phyloP scores from a whole-genome alignment of 257 asterid genomes.

The Verbena officinalis region DNA sequence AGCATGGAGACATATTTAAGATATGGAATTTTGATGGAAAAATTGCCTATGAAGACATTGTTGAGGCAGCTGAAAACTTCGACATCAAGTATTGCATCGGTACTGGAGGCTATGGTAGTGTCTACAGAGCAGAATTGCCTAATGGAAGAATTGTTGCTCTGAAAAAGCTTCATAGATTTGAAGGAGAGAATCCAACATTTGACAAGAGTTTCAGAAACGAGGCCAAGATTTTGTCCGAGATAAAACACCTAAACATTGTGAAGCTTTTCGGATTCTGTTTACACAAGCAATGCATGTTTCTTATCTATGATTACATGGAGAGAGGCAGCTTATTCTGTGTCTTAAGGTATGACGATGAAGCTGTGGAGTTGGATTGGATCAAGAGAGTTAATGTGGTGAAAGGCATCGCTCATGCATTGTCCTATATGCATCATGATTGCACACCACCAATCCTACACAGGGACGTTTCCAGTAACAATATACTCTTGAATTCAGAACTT shows the following conservation, averaged over 20 bases:
- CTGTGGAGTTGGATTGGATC: slow-evolving; percentile 18
- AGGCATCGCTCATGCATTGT: slow-evolving; percentile 19
- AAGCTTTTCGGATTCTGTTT: slow-evolving; percentile 28
- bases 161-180: slow-evolving; percentile 29
- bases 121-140: slow-evolving; percentile 30
- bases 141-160: slow-evolving; percentile 20
- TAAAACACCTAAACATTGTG: slow-evolving; percentile 24
- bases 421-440: slow-evolving; percentile 33
- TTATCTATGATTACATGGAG: slow-evolving; percentile 14
- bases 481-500: slow-evolving; percentile 26
- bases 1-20: slow-evolving; percentile 18
- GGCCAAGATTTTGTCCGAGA: slow-evolving; percentile 8
- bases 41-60: slow-evolving; percentile 18
- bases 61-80: slow-evolving; percentile 23
- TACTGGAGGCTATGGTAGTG: slow-evolving; percentile 30
- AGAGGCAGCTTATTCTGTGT: not conserved
- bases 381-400: slow-evolving; percentile 26
- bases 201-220: slow-evolving; percentile 28
- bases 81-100: slow-evolving; percentile 26
- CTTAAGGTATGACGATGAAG: not conserved
- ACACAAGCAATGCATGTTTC: slow-evolving; percentile 15
- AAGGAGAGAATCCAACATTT: slow-evolving; percentile 15
- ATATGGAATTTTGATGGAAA: slow-evolving; percentile 33
- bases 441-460: slow-evolving; percentile 27
- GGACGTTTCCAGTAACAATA: slow-evolving; percentile 29